Evolutionary conservation across 2,329 filamentous ascomycete species (phyloP), one percentile per base, ranked within the genome.

Genomic region (Alternaria postmessia): DNA sequence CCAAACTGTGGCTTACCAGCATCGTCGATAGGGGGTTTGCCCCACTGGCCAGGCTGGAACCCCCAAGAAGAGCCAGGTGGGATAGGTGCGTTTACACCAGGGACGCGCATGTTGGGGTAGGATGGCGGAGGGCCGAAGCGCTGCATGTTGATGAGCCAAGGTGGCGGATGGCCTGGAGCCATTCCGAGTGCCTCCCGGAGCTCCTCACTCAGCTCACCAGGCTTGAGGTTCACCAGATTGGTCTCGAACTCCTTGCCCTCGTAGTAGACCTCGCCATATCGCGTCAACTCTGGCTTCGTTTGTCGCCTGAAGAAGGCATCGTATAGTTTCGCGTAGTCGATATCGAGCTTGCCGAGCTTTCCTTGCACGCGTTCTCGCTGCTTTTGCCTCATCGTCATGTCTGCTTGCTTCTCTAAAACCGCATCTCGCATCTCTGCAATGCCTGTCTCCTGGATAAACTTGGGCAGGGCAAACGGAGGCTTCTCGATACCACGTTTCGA

Each of bases 261-360:
- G 78, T 98, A 98, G 80, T 99, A 99, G n/a, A 99, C 94, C 79
- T 99, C 95, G 41, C 95, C 95, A 71, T 97, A 99, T 43, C 94
- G 88, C 32, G 95, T 98, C 64, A 99, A 82, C 69, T 93, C 89
- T 0, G 95, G 95, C 80, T 99, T 99, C 41, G 93, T 96, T 81
- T 99, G 95, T 76, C 97, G 96, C 61, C 93, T 88, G 84, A 99
- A 99, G 83, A 99, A 99, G 4, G 95, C 95, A 76, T 98, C 95
- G 81, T 98, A 98, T 55, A 98, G 88, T 78, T 95, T 97, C 76
- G 97, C 93, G 79, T 99, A 99, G 79, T 99, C 95, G 68, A 99
- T 98, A 78, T 99, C 95, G 51, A 99, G 85, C 79, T 95, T 96
- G 63, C 95, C 95, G 87, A 97, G 95, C 81, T 98, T 98, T 28